Evolutionary conservation across 768 basidiomycete genomes (phyloP), one percentile per base, ranked within the genome.

Genomic region (Cystobasidiopsis lactophilus): DNA sequence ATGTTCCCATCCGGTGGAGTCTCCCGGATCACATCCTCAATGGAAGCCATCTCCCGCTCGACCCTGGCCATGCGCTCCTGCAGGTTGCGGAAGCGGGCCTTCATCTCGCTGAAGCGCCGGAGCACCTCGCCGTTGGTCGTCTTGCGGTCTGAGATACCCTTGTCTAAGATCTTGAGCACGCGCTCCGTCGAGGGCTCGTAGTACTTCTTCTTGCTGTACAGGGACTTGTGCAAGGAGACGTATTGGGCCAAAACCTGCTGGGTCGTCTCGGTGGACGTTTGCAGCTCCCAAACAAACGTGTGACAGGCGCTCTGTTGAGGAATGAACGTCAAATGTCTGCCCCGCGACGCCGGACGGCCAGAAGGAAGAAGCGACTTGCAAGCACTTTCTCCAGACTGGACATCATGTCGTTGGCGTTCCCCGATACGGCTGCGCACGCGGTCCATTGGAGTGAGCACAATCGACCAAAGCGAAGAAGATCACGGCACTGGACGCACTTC

Each of bases 401-500:
- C 85, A 96, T 91, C 91, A 96, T 93, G 24, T 85, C 85, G 64
- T 88, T 85, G 40, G 91, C 89, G 16, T 66, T 95, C 89, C 62
- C 88, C 81, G 40, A 85, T 79, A 43, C 40, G 7, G 53, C 86
- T 83, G 4, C 30, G 27, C 5, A 3, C 2, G 2, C 16, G 37
- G 31, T 16, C 23, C 43, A 3, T 18, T 24, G 13, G 23, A 38
- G 31, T 27, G 10, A 16, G 35, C 39, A 5, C 21, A 31, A 14
- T 40, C 29, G 3, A 24, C 5, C 23, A 13, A 2, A 18, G n/a
- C 19, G 14, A 5, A 30, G 10, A 13, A 41, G 24, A 11, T 16
- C 10, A n/a, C 58, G 64, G 56, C 37, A 63, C 29, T 41, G 49
- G 23, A 56, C 51, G 59, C n/a, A n/a, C 84, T 89, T 58, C 88